Evolutionary conservation across 192 early-diverging fungal species (phyloP).

Genomic region (Gigaspora rosea): DNA sequence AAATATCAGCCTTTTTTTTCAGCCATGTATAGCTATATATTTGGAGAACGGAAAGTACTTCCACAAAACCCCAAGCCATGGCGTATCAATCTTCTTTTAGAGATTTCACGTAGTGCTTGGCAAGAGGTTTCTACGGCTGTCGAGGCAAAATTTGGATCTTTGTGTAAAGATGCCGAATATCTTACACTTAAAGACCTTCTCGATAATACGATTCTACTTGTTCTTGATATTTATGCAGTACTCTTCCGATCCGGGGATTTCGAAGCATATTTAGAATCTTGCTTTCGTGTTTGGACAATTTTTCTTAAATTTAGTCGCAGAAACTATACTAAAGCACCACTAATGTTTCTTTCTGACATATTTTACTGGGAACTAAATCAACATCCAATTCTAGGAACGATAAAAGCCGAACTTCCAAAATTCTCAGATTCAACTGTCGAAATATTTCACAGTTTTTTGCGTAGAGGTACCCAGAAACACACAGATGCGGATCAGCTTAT

Average conservation of each 20-base stretch:
- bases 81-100: too few species aligned
- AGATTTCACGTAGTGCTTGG: too few species aligned
- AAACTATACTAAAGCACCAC: background rate
- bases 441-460: too few species aligned
- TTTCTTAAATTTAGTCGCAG: background rate
- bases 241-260: background rate
- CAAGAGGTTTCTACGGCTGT: too few species aligned
- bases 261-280: background rate
- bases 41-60: background rate
- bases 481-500: too few species aligned
- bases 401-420: background rate
- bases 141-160: too few species aligned
- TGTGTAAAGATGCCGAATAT: background rate
- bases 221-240: too few species aligned
- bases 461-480: too few species aligned
- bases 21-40: background rate
- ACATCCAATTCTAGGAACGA: background rate
- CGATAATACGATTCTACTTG: too few species aligned
- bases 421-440: too few species aligned
- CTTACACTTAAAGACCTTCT: background rate
- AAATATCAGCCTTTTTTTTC: background rate
- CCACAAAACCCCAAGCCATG: background rate
- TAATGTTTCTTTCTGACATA: too few species aligned
- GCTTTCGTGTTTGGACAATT: background rate
- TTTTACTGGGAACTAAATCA: background rate